Evolutionary conservation across 2,329 filamentous ascomycete species (phyloP).

Genomic region (Arthrobotrys conoides): DNA sequence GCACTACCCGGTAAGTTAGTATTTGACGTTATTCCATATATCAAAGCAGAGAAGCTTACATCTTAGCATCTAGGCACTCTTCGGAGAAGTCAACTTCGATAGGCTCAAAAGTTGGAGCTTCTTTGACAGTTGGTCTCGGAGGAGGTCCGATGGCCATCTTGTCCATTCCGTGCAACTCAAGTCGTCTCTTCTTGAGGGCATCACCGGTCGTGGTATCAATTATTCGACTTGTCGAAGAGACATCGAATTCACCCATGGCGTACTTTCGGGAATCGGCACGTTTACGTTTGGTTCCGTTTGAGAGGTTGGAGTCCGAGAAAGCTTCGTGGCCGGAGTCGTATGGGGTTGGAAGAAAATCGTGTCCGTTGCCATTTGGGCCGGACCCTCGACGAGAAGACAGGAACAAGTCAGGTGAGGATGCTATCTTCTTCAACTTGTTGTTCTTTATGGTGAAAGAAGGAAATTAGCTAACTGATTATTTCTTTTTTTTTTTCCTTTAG

Average conservation of each 20-base stretch:
- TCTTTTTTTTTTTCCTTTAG: too few relatives aligned
- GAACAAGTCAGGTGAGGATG: constrained; percentile 51
- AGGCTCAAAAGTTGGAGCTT: constrained; percentile 50
- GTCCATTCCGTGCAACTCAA: constrained; percentile 50
- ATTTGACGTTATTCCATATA: background rate
- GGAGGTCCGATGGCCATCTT: constrained; percentile 22
- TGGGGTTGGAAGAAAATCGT: constrained; percentile 58
- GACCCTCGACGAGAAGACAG: constrained; percentile 47
- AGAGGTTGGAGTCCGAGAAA: constrained; percentile 58
- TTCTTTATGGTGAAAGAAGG: background rate
- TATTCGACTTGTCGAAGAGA: constrained; percentile 31
- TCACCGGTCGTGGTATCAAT: constrained; percentile 47
- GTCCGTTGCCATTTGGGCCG: constrained; percentile 46
- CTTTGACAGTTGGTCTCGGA: constrained; percentile 41
- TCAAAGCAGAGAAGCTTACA: constrained; percentile 36
- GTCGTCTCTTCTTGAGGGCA: constrained; percentile 51
- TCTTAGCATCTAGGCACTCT: constrained; percentile 53
- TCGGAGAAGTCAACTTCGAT: constrained; percentile 54
- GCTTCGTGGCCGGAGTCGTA: constrained; percentile 58
- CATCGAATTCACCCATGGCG: constrained; percentile 55
- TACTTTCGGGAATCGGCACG: constrained; percentile 57
- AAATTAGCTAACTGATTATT: constrained; percentile 18
- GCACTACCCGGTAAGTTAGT: constrained; percentile 34
- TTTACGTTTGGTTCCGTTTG: constrained; percentile 56
- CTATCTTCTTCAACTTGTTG: constrained; percentile 57